Evolutionary conservation across 805 yeast genomes (phyloP).

Genomic region (Myxozyma lipomycoides): DNA sequence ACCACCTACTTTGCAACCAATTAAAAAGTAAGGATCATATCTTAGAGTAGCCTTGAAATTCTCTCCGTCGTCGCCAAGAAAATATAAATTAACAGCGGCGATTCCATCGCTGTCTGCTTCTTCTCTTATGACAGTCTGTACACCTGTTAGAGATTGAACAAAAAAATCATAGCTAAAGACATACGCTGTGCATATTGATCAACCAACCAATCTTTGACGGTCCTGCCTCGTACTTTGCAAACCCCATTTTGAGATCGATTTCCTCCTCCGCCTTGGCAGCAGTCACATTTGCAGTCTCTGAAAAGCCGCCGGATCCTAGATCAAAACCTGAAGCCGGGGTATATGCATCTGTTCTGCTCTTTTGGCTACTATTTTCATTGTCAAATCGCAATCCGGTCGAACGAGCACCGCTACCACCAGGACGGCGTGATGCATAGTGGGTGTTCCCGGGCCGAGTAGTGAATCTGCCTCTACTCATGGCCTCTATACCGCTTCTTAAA

Average conservation of each 20-base stretch:
- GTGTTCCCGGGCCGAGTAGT: constrained; percentile 9
- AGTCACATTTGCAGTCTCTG: constrained; percentile 4
- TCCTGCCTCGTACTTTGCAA: constrained; percentile 70
- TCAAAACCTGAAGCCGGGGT: not conserved
- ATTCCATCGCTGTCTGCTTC: constrained; percentile 60
- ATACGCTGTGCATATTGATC: constrained; percentile 70
- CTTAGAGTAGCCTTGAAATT: constrained; percentile 80
- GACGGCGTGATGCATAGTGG: constrained; percentile 5
- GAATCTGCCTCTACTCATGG: not conserved
- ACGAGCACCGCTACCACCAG: constrained; percentile 5
- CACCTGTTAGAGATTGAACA: not conserved
- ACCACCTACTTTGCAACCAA: constrained; percentile 56
- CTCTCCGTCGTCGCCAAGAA: constrained; percentile 95
- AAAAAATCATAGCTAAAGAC: not conserved
- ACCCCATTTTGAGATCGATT: constrained; percentile 82
- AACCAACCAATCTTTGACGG: constrained; percentile 82
- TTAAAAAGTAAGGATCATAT: constrained; percentile 81
- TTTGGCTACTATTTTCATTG: not conserved
- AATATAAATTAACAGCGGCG: constrained; percentile 91
- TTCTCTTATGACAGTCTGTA: constrained; percentile 45
- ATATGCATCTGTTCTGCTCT: not conserved
- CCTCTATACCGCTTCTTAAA: not conserved
- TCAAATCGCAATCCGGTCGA: not conserved
- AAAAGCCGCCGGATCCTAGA: constrained; percentile 11
- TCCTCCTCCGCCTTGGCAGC: constrained; percentile 43